phyloP scores from a whole-genome alignment of 2,329 filamentous ascomycete genomes.

The Xylariaceae sp. region DNA sequence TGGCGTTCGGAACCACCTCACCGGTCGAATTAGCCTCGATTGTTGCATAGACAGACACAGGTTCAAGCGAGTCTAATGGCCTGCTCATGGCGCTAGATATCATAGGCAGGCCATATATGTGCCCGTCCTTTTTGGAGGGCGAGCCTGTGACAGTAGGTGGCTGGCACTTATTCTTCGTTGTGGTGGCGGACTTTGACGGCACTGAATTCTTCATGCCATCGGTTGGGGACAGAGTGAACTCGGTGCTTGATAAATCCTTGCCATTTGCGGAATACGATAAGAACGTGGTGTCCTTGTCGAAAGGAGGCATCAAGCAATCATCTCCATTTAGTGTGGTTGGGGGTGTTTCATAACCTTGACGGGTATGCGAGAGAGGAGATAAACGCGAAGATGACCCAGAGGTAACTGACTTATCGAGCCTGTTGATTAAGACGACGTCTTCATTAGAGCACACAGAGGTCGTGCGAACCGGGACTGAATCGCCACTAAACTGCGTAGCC shows the following conservation, averaged over 20 bases:
- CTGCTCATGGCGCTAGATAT: not conserved
- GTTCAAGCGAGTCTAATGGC: not conserved
- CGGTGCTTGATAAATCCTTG: not conserved
- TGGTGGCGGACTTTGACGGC: not conserved
- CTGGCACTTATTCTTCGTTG: not conserved
- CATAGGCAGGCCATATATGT: not conserved
- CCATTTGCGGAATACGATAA: not conserved
- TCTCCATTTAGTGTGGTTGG: conserved; percentile 15
- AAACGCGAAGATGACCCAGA: not conserved
- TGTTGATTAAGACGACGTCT: conserved; percentile 11
- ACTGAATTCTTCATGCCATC: not conserved
- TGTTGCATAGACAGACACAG: not conserved
- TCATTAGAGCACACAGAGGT: conserved; percentile 12
- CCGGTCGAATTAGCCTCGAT: not conserved
- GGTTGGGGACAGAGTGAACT: not conserved
- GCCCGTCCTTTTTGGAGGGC: not conserved
- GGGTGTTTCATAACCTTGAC: conserved; percentile 5
- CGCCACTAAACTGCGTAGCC: not conserved
- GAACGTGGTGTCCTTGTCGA: conserved; percentile 3
- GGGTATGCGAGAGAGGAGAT: conserved; percentile 4
- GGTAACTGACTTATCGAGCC: not conserved
- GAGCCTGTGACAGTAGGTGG: not conserved
- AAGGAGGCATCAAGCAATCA: conserved; percentile 6
- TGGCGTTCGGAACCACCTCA: not conserved
- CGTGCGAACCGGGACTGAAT: not conserved